Percentiles rank a stretch among this genome's conserved stretches.
Conservation (phyloP, 768 basidiomycete species). For the Clavaria fumosa region DNA sequence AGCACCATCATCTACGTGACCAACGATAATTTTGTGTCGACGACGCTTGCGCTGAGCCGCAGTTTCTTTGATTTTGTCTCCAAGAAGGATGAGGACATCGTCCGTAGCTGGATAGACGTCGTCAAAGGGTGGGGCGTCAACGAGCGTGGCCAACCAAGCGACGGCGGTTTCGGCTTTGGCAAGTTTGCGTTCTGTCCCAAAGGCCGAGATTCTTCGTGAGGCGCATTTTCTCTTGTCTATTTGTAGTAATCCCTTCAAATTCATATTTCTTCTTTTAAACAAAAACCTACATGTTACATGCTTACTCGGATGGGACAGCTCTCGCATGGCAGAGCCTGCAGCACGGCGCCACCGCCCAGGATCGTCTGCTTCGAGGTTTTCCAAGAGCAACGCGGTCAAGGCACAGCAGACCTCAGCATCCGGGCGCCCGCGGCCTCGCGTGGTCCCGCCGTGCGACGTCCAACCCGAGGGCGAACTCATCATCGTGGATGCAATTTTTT, state of each 20-base stretch:
- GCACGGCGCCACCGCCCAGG: slow-evolving; percentile 14
- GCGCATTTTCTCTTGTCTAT: slow-evolving; percentile 5
- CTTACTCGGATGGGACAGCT: too few relatives aligned
- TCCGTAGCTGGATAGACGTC: slow-evolving; percentile 59
- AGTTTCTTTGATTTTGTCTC: slow-evolving; percentile 67
- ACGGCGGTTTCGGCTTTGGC: slow-evolving; percentile 76
- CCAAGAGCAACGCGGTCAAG: too few relatives aligned
- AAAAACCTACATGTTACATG: too few relatives aligned
- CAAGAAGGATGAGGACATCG: slow-evolving; percentile 44
- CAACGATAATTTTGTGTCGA: slow-evolving; percentile 51
- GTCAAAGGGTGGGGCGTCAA: slow-evolving; percentile 79
- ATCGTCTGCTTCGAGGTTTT: too few relatives aligned
- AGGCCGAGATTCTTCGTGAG: slow-evolving; percentile 51
- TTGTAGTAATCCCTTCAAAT: slow-evolving; percentile 2
- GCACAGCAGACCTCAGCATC: slow-evolving; percentile 3
- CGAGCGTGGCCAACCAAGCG: slow-evolving; percentile 68
- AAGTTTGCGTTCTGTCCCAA: slow-evolving; percentile 40
- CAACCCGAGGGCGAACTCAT: slow-evolving; percentile 23
- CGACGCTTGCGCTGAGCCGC: slow-evolving; percentile 42
- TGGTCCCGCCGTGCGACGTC: slow-evolving; percentile 2
- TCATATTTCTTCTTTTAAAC: slow-evolving; percentile 1
- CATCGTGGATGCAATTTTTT: slow-evolving; percentile 67
- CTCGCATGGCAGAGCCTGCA: slow-evolving; percentile 21
- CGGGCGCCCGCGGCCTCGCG: slow-evolving; percentile 7
- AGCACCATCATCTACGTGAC: slow-evolving; percentile 59